Evolutionary conservation across 2,329 filamentous ascomycete genomes (phyloP).

Genomic region (Ophidiomyces ophidiicola): DNA sequence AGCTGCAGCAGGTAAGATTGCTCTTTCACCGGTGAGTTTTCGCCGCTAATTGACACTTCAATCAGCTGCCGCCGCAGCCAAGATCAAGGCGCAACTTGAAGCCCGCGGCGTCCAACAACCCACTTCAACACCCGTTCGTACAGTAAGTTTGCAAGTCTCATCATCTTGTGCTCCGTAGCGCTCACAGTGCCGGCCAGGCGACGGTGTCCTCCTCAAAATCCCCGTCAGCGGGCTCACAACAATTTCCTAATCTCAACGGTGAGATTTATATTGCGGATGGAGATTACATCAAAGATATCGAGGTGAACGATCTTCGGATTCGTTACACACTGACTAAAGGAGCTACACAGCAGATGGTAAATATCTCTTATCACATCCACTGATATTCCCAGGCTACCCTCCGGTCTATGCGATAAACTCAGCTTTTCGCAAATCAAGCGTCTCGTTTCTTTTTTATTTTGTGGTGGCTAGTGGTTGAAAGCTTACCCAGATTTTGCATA

Average conservation of each 20-base stretch:
- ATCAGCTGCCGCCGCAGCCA: constrained; percentile 73
- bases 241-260: constrained; percentile 53
- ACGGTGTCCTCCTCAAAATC: constrained; percentile 44
- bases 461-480: constrained; percentile 45
- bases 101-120: constrained; percentile 80
- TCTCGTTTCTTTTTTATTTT: constrained; percentile 21
- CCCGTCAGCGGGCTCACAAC: constrained; percentile 37
- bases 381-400: constrained; percentile 46
- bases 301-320: constrained; percentile 95
- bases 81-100: constrained; percentile 71
- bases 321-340: constrained; percentile 95
- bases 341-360: constrained; percentile 99
- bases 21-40: neutral
- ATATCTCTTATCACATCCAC: constrained; percentile 55
- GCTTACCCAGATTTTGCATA: constrained; percentile 56
- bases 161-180: neutral
- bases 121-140: constrained; percentile 68
- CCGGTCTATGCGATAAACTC: constrained; percentile 23
- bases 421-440: constrained; percentile 19
- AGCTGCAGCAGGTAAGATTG: constrained; percentile 57
- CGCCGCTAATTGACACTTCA: constrained; percentile 12
- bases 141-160: constrained; percentile 34
- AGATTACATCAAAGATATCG: constrained; percentile 97
- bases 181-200: constrained; percentile 24
- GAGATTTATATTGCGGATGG: constrained; percentile 93